Evolutionary conservation across 768 basidiomycete species (phyloP), one percentile per base, ranked within the genome.

Genomic region (Strobilomyces dryophilus): DNA sequence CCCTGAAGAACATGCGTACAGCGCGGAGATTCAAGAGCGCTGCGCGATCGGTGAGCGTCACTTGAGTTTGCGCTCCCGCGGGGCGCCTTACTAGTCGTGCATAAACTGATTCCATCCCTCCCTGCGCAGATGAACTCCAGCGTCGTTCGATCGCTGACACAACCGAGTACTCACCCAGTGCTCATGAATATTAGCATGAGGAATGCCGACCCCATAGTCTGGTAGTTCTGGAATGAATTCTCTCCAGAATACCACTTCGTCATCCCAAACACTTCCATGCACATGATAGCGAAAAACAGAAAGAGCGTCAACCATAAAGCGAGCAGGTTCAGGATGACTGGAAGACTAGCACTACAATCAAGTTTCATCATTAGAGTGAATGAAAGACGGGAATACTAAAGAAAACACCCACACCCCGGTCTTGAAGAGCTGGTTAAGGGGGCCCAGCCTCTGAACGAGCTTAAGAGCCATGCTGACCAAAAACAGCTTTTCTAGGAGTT

Each of bases 101-200:
- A 98, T 98, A 67, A 87, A 97, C 61, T 87, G 84, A 66, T 98
- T 98, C 95, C 95, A 98, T 0, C 85, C 92, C 68, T 98, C 95
- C 9, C 94, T 58, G 1, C 24, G 8, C 58, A 48, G 17, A 45
- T 49, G 43, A 43, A 47, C 59, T 29, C 59, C 52, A 48, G 6
- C 40, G 15, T 21, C 26, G 7, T 34, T 34, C 21, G 34, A 41
- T 42, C 34, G 18, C 20, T 14, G 15, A 32, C 11, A 8, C 7
- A 29, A 15, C 73, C 82, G 20, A 18, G 37, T 39, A 58, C 61
- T 66, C 45, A 95, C 93, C 94, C 95, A 31, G 90, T 89, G 55
- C 87, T 94, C 81, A 92, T 92, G 71, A 97, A 92, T 1, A 87
- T 82, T 43, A 98, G 72, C 89, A 97, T 94, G 39, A 98, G 80